Conservation (phyloP, 805 yeast genomes). For the Spencermartinsiella europaea region DNA sequence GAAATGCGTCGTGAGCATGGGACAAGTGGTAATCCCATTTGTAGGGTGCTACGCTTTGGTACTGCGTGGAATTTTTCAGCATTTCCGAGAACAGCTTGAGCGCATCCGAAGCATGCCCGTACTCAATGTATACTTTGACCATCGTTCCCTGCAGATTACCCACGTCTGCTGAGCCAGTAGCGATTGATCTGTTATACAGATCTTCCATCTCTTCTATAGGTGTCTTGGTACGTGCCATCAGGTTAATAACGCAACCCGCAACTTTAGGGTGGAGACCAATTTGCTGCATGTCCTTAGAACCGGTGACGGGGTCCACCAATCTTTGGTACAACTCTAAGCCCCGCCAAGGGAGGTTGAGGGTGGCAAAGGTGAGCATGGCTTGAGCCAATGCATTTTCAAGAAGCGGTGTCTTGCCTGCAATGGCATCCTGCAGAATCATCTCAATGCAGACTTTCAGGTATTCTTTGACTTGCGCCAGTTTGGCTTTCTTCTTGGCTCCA, state of each 20-base stretch:
- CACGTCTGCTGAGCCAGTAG: slow-evolving; percentile 3
- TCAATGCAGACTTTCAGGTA: slow-evolving; percentile 6
- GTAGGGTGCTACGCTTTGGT: too few species aligned
- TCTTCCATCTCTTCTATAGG: slow-evolving; percentile 20
- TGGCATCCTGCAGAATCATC: slow-evolving; percentile 16
- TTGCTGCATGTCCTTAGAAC: not conserved
- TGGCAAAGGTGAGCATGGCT: slow-evolving; percentile 18
- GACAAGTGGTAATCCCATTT: slow-evolving; percentile 36
- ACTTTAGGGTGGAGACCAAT: slow-evolving; percentile 14
- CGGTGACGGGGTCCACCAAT: slow-evolving; percentile 6
- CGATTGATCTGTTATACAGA: slow-evolving; percentile 9
- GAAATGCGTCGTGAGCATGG: slow-evolving; percentile 71
- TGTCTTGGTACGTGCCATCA: slow-evolving; percentile 16
- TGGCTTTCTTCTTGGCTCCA: slow-evolving; percentile 5
- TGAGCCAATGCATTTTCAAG: slow-evolving; percentile 20
- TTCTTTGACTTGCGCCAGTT: not conserved
- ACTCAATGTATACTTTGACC: slow-evolving; percentile 65
- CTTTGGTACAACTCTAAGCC: slow-evolving; percentile 17
- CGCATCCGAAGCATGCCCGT: slow-evolving; percentile 61
- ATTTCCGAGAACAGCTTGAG: slow-evolving; percentile 45
- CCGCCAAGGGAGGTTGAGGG: slow-evolving; percentile 14
- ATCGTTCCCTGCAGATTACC: slow-evolving; percentile 58
- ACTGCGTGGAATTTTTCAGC: slow-evolving; percentile 37
- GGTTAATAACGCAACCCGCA: slow-evolving; percentile 18
- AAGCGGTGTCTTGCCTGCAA: slow-evolving; percentile 12